phyloP scores from a whole-genome alignment of 129 eudicot genomes.

The Chrysanthemum makinoi region DNA sequence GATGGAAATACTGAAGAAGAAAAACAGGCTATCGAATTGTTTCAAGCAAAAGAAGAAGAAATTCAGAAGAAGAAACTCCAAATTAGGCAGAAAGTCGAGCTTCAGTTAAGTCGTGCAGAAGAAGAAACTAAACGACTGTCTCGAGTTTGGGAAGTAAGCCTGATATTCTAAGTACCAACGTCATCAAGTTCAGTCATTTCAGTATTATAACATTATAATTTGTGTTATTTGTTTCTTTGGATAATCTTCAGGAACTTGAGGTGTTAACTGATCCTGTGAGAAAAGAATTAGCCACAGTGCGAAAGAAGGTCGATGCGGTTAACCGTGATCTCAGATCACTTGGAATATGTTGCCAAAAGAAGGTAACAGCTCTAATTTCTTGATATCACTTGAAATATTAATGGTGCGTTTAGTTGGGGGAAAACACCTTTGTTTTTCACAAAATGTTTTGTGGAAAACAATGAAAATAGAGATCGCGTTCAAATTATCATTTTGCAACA shows the following conservation, averaged over 20 bases:
- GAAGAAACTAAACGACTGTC: conserved; percentile 53
- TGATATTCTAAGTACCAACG: not conserved
- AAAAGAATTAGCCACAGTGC: conserved; percentile 50
- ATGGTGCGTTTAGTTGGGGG: too few relatives aligned
- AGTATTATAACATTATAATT: not conserved
- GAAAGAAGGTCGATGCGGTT: conserved; percentile 50
- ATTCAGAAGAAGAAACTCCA: conserved; percentile 58
- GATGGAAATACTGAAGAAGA: conserved; percentile 42
- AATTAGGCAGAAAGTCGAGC: conserved; percentile 44
- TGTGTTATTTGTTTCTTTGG: conserved; percentile 1
- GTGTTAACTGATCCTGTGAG: conserved; percentile 60
- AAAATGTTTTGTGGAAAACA: too few relatives aligned
- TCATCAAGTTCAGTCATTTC: conserved; percentile 8
- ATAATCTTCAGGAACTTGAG: conserved; percentile 50
- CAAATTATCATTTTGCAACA: too few relatives aligned
- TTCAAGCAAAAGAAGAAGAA: conserved; percentile 57
- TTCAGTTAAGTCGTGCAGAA: conserved; percentile 53
- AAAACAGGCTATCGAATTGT: conserved; percentile 32
- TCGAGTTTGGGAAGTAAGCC: conserved; percentile 64
- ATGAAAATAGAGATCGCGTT: too few relatives aligned
- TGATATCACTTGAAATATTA: too few relatives aligned
- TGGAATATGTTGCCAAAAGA: conserved; percentile 56
- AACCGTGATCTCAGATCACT: conserved; percentile 60
- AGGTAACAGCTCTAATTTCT: conserved; percentile 26
- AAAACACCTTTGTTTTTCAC: too few relatives aligned